phyloP scores from a whole-genome alignment of 441 rosid species.

The Syzygium syzygioides region DNA sequence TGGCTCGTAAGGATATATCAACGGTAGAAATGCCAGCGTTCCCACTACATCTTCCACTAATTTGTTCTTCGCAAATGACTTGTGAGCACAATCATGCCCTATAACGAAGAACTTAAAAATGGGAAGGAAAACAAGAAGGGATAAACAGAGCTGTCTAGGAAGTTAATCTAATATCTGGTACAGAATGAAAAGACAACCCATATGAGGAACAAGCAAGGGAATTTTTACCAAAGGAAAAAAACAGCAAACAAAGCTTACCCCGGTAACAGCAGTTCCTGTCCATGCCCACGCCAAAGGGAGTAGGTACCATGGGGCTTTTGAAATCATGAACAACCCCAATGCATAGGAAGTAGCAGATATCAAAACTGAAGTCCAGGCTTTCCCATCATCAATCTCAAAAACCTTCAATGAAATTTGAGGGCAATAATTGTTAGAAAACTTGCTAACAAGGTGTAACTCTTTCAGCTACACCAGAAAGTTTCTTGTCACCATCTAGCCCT shows the following conservation, averaged over 20 bases:
- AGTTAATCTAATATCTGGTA: not conserved
- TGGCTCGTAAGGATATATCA: slow-evolving; percentile 93
- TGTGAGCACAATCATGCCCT: slow-evolving; percentile 99
- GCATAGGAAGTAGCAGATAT: slow-evolving; percentile 73
- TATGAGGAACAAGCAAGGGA: not conserved
- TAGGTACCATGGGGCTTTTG: slow-evolving; percentile 85
- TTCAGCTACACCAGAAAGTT: not conserved
- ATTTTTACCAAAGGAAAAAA: not conserved
- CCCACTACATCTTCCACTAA: slow-evolving; percentile 87
- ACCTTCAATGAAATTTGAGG: slow-evolving; percentile 34
- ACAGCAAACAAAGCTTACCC: slow-evolving; percentile 36
- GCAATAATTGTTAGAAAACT: not conserved
- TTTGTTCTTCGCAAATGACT: slow-evolving; percentile 87
- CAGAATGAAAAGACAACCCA: not conserved
- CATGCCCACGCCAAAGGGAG: slow-evolving; percentile 97
- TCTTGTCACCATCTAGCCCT: not conserved
- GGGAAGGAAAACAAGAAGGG: slow-evolving; percentile 3
- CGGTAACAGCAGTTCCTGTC: slow-evolving; percentile 91
- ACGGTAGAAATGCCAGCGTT: slow-evolving; percentile 81
- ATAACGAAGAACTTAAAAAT: slow-evolving; percentile 78
- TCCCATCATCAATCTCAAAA: slow-evolving; percentile 76
- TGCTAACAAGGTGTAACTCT: not conserved
- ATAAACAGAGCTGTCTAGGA: not conserved
- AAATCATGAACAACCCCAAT: slow-evolving; percentile 74
- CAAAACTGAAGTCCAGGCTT: slow-evolving; percentile 86